Conservation (phyloP, 2,329 filamentous ascomycete species). For the Fusarium foetens region DNA sequence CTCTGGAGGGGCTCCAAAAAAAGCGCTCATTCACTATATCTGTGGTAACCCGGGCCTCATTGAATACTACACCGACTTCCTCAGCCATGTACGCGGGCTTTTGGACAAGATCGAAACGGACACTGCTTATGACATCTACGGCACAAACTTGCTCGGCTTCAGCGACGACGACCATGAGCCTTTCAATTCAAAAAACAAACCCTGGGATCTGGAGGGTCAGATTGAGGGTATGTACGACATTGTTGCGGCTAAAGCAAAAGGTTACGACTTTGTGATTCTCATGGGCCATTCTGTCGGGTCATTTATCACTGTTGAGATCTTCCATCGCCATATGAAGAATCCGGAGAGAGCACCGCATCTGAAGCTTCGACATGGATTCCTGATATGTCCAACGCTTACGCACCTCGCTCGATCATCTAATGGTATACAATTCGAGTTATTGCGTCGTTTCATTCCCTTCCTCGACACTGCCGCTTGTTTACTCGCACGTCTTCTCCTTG, state of each 20-base stretch:
- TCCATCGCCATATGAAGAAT: slow-evolving; percentile 63
- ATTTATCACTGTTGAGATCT: slow-evolving; percentile 76
- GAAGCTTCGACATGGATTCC: slow-evolving; percentile 63
- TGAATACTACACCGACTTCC: slow-evolving; percentile 76
- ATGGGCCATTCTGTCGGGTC: slow-evolving; percentile 80
- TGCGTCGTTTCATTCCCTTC: slow-evolving; percentile 55
- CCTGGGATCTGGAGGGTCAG: slow-evolving; percentile 64
- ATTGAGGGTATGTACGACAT: slow-evolving; percentile 57
- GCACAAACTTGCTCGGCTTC: slow-evolving; percentile 69
- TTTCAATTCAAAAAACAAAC: slow-evolving; percentile 55
- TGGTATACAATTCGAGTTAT: slow-evolving; percentile 57
- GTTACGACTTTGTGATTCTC: slow-evolving; percentile 70
- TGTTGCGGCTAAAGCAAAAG: slow-evolving; percentile 50
- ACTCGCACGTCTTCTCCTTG: slow-evolving; percentile 56
- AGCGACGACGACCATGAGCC: slow-evolving; percentile 62
- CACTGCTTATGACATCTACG: slow-evolving; percentile 64
- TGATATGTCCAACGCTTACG: slow-evolving; percentile 80
- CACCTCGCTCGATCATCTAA: slow-evolving; percentile 72
- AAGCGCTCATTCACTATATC: slow-evolving; percentile 74
- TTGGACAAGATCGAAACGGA: slow-evolving; percentile 57
- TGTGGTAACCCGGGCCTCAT: slow-evolving; percentile 82
- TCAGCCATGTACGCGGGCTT: slow-evolving; percentile 65
- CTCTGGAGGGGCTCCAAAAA: slow-evolving; percentile 34
- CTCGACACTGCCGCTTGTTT: slow-evolving; percentile 55
- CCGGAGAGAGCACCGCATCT: slow-evolving; percentile 50